phyloP scores from a whole-genome alignment of 208 protist species.

The Leishmania tarentolae region DNA sequence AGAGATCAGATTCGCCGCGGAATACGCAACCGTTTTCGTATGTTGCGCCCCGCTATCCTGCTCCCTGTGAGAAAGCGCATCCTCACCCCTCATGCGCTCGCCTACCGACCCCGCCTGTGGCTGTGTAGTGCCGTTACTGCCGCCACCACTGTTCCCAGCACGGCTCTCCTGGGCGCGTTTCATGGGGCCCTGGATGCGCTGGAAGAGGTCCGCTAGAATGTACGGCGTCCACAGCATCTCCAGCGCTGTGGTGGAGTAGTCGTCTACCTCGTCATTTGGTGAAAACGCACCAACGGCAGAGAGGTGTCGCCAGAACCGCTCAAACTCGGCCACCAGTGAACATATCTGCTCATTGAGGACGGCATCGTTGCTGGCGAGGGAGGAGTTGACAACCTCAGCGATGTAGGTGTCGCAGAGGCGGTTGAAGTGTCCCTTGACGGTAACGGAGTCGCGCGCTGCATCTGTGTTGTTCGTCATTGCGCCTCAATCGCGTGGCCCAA shows the following conservation, averaged over 20 bases:
- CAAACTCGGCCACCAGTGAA: conserved; percentile 54
- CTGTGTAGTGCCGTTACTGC: not conserved
- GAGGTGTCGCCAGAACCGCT: conserved; percentile 73
- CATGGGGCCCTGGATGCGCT: conserved; percentile 61
- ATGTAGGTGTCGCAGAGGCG: conserved; percentile 55
- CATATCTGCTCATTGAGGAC: conserved; percentile 30
- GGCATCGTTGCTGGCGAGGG: conserved; percentile 36
- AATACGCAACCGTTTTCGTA: not conserved
- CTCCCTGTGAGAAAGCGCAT: conserved; percentile 12
- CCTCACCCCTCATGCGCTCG: conserved; percentile 23
- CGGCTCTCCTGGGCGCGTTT: conserved; percentile 1
- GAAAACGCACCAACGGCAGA: conserved; percentile 68
- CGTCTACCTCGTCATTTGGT: conserved; percentile 80
- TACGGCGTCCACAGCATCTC: conserved; percentile 88
- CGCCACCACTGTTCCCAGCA: not conserved
- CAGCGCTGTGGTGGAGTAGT: conserved; percentile 79
- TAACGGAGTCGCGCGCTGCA: conserved; percentile 30
- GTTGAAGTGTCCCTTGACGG: conserved; percentile 70
- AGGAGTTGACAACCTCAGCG: conserved; percentile 36
- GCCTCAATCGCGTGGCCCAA: not conserved
- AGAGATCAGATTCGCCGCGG: not conserved
- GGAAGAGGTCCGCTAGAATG: conserved; percentile 82
- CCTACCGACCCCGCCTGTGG: conserved; percentile 1
- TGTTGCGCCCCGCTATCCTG: not conserved
- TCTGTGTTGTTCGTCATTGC: conserved; percentile 2